Evolutionary conservation across 495 filamentous ascomycete species (phyloP).

Genomic region (Neurospora cerealis): DNA sequence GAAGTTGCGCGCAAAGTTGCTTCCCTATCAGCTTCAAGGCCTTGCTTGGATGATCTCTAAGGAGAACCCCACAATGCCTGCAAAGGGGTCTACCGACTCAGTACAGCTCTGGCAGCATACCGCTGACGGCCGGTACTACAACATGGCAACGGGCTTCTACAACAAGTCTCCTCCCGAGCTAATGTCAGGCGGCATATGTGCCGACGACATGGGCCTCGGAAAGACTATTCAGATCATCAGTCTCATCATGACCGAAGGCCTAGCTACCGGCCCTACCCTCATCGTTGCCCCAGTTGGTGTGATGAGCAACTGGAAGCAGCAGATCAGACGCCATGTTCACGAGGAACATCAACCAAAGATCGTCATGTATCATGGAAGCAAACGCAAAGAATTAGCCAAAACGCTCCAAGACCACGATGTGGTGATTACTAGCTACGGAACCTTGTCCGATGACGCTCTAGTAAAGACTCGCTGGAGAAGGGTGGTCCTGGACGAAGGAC

Average conservation of each 20-base stretch:
- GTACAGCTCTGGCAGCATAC: slow-evolving; percentile 74
- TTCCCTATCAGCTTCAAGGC: slow-evolving; percentile 79
- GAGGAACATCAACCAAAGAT: slow-evolving; percentile 50
- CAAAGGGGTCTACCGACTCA: slow-evolving; percentile 47
- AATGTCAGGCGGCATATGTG: slow-evolving; percentile 74
- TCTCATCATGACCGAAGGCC: slow-evolving; percentile 54
- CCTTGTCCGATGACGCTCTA: slow-evolving; percentile 40
- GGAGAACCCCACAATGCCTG: slow-evolving; percentile 60
- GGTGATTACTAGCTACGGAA: slow-evolving; percentile 78
- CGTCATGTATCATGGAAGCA: slow-evolving; percentile 64
- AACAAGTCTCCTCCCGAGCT: slow-evolving; percentile 46
- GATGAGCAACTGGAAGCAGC: slow-evolving; percentile 87
- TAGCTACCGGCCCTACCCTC: slow-evolving; percentile 48
- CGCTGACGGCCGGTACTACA: slow-evolving; percentile 46
- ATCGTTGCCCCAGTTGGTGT: slow-evolving; percentile 79
- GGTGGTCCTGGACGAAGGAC: slow-evolving; percentile 80
- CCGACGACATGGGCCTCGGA: slow-evolving; percentile 91
- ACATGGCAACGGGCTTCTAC: slow-evolving; percentile 69
- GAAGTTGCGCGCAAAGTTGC: slow-evolving; percentile 50
- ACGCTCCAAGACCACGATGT: slow-evolving; percentile 56
- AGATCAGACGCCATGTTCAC: slow-evolving; percentile 66
- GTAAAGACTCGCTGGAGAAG: slow-evolving; percentile 68
- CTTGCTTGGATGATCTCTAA: slow-evolving; percentile 74
- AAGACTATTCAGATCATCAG: slow-evolving; percentile 88
- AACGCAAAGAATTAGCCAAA: slow-evolving; percentile 43